Evolutionary conservation across 2,329 filamentous ascomycete species (phyloP).

Genomic region (Aspergillus hortae): DNA sequence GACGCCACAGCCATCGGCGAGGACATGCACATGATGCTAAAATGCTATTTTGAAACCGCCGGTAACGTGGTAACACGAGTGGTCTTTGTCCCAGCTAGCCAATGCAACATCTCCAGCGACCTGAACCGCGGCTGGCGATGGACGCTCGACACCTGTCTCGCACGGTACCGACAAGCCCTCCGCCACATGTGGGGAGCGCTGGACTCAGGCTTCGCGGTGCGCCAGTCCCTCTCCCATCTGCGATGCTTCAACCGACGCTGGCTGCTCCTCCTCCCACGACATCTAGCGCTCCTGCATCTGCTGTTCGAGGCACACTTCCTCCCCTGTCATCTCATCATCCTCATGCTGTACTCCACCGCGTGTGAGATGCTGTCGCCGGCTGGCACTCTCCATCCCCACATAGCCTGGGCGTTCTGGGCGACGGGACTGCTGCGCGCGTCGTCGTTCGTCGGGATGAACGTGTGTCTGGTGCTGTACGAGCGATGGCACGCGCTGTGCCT

Average conservation of each 20-base stretch:
- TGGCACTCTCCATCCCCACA: conserved; percentile 49
- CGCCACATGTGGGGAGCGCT: conserved; percentile 74
- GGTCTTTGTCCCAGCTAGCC: conserved; percentile 59
- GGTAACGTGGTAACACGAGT: conserved; percentile 64
- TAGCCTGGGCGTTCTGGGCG: conserved; percentile 58
- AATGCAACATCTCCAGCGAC: not conserved
- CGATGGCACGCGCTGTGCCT: conserved; percentile 63
- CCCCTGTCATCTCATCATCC: conserved; percentile 63
- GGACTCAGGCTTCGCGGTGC: conserved; percentile 64
- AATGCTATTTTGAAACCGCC: conserved; percentile 72
- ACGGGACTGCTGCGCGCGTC: conserved; percentile 59
- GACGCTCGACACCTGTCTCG: conserved; percentile 53
- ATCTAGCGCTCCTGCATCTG: conserved; percentile 60
- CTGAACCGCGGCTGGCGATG: conserved; percentile 47
- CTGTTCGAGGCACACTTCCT: conserved; percentile 74
- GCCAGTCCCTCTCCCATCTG: conserved; percentile 44
- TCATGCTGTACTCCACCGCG: conserved; percentile 60
- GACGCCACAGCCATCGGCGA: conserved; percentile 70
- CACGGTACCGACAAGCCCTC: conserved; percentile 68
- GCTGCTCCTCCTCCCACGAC: conserved; percentile 29
- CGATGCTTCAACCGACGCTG: not conserved
- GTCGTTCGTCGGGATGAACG: conserved; percentile 60
- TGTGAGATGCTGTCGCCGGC: conserved; percentile 55
- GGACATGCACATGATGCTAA: conserved; percentile 74
- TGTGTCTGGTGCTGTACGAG: conserved; percentile 66